Evolutionary conservation across 2,329 filamentous ascomycete species (phyloP), one percentile per base, ranked within the genome.

Genomic region (Truncatella angustata): DNA sequence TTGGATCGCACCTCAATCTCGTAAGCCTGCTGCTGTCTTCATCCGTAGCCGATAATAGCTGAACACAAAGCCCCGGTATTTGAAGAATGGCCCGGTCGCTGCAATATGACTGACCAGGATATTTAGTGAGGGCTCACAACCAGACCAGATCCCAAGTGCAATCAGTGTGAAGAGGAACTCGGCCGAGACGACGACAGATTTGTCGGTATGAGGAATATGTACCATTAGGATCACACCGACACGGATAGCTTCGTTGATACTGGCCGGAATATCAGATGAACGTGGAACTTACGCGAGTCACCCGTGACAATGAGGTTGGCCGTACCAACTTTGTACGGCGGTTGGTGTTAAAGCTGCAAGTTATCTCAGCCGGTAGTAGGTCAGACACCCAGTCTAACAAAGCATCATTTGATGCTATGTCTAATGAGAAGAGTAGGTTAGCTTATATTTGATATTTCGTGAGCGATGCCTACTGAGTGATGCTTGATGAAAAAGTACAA

Each of bases 261-360:
- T n/a, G n/a, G n/a, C n/a, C n/a, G n/a, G n/a, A n/a, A n/a, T n/a
- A n/a, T n/a, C n/a, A n/a, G n/a, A n/a, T n/a, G n/a, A n/a, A n/a
- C n/a, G n/a, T n/a, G n/a, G n/a, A n/a, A 62, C 70, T 62, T 64
- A 80, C 76, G 81, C 61, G 53, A 78, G 71, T 11, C n/a, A n/a
- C 73, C 79, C 65, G 81, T 73, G 36, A 74, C 70, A 3, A 82
- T 61, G 44, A 83, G 70, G 3, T 72, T 57, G 4, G 70, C 72
- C 24, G 82, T 68, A 14, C 73, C 66, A 73, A 49, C 57, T 80
- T 81, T 3, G 73, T 76, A 34, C 69, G 67, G 35, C 62, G 62
- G 37, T 73, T 74, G 65, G 82, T 76, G 52, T 76, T 72, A 32
- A 81, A 67, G 18, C 73, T 65, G 74, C 77, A 80, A 0, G 82